phyloP scores from a whole-genome alignment of 352 stramenopile genomes.

The Pythium rishiriense region DNA sequence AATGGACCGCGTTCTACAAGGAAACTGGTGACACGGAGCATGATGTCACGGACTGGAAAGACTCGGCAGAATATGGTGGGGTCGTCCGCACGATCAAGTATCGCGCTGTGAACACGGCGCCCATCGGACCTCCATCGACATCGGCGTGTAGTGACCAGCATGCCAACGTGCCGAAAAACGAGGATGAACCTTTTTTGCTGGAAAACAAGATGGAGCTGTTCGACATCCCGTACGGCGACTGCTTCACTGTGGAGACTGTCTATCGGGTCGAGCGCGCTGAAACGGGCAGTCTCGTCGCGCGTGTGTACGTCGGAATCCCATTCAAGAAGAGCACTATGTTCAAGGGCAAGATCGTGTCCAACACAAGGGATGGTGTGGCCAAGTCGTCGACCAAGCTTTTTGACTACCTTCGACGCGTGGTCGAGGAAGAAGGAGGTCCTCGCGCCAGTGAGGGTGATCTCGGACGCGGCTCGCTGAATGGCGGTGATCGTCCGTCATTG shows the following conservation, averaged over 20 bases:
- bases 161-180: constrained; percentile 44
- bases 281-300: constrained; percentile 39
- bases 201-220: constrained; percentile 67
- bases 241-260: constrained; percentile 73
- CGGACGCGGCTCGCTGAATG: background rate
- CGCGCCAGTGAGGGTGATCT: constrained; percentile 6
- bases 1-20: constrained; percentile 59
- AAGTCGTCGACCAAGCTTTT: constrained; percentile 61
- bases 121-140: constrained; percentile 64
- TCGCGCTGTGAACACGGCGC: constrained; percentile 68
- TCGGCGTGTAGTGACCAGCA: constrained; percentile 58
- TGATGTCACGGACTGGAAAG: constrained; percentile 54
- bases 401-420: constrained; percentile 37
- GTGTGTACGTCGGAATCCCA: constrained; percentile 68
- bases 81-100: constrained; percentile 73
- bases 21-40: constrained; percentile 70
- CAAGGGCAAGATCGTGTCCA: constrained; percentile 81
- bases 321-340: constrained; percentile 88
- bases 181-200: constrained; percentile 50
- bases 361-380: constrained; percentile 60
- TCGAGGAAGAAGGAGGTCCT: constrained; percentile 12
- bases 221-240: constrained; percentile 82
- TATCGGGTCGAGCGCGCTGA: constrained; percentile 46
- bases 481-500: background rate
- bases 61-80: constrained; percentile 58